Base-by-base conservation (phyloP, 2,329 filamentous ascomycete genomes). In the Pseudogymnoascus sp. region DNA sequence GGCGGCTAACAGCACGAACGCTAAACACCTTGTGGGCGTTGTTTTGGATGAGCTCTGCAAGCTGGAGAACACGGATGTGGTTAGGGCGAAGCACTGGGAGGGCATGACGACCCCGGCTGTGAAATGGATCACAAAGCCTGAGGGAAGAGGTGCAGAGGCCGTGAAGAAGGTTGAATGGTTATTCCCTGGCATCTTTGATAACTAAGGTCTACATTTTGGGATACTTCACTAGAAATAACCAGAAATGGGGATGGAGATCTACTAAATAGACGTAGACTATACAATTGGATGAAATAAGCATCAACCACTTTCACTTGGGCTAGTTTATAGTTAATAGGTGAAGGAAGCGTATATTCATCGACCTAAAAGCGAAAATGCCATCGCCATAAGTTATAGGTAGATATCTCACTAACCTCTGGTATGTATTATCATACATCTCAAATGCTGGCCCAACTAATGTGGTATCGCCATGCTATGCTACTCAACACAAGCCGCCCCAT, bases 1-100 rank as follows among this genome's bases (percentile, higher is more conserved):
- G 94, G 87, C 88, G 71, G 88, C 90, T 66, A 99, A 99, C 74
- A 81, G 89, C 58, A 80, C 86, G 70, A 99, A 97, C 70, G 94
- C 94, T 33, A 86, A 87, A 72, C 80, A 85, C 58, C 86, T 97
- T 60, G 86, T 99, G 33, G 89, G 84, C 34, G 90, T 89, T 30
- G 91, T 97, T 45, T 78, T 99, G 60, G 90, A 97, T 73, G 86
- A 91, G 74, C 79, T 97, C 67, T 85, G 83, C 67, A 86, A 88
- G 71, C 81, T 89, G 62, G 88, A 92, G 71, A 83, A 95, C 74
- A 76, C 73, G 59, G 85, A 92, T 61, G 73, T 94, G 60, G 84
- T 96, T 38, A 75, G 80, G 62, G 94, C 88, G 21, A 92, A 88
- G 79, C 90, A 96, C 73, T 82, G 90, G 71, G 86, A 85, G 69